A percentile compares a stretch with the other conserved stretches of the same genome.
Conservation (phyloP, 2,329 filamentous ascomycete genomes). For the Pseudocercospora fuligena region DNA sequence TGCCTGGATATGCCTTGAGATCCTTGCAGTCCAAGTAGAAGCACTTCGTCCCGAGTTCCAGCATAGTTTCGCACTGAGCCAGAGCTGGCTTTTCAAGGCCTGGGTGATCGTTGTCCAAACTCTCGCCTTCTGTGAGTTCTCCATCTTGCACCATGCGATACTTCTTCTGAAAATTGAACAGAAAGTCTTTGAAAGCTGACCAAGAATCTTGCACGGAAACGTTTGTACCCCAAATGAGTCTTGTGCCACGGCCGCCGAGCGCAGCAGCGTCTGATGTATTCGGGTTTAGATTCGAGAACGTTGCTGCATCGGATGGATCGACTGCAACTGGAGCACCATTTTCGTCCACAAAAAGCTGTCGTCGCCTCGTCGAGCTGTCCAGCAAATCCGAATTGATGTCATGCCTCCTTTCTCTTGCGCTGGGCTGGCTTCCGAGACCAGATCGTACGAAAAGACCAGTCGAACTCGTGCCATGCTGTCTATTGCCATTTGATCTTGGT, state of each 20-base stretch:
- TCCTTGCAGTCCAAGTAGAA: constrained; percentile 89
- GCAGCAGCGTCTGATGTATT: constrained; percentile 90
- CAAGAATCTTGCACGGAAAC: constrained; percentile 91
- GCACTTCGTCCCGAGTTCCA: constrained; percentile 79
- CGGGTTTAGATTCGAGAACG: constrained; percentile 73
- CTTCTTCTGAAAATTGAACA: constrained; percentile 89
- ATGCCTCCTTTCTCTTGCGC: constrained; percentile 70
- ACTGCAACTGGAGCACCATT: constrained; percentile 63
- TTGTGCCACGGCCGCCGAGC: constrained; percentile 78
- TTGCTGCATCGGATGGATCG: constrained; percentile 61
- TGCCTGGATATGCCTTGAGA: constrained; percentile 89
- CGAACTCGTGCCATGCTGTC: constrained; percentile 64
- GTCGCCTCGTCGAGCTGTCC: constrained; percentile 56
- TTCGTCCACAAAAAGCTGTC: constrained; percentile 67
- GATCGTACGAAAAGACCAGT: constrained; percentile 84
- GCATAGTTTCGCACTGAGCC: constrained; percentile 85
- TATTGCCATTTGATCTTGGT: constrained; percentile 51
- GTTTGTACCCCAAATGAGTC: constrained; percentile 96
- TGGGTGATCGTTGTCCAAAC: constrained; percentile 67
- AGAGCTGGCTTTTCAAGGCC: constrained; percentile 80
- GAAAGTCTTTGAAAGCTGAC: constrained; percentile 85
- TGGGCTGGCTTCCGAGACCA: constrained; percentile 59
- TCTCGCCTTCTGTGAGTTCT: constrained; percentile 73
- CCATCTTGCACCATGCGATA: constrained; percentile 92
- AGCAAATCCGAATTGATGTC: constrained; percentile 85